Evolutionary conservation across 2,329 filamentous ascomycete genomes (phyloP).

Genomic region (Dryadomyces quercus-mongolicae): DNA sequence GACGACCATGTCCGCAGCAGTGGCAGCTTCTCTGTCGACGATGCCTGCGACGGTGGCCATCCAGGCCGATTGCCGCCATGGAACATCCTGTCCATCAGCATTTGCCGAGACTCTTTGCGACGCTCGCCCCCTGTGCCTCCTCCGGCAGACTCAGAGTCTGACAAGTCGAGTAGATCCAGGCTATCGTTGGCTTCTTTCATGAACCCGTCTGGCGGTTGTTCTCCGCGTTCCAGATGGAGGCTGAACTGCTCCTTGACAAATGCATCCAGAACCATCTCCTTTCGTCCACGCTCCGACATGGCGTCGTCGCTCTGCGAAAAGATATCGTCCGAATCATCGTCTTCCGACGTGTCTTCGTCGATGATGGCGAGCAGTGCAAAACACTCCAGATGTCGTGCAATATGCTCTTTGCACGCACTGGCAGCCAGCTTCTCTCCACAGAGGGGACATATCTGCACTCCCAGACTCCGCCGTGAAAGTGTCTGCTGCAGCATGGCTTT

Average conservation of each 20-base stretch:
- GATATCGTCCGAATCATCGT: slow-evolving; percentile 9
- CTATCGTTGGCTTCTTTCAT: slow-evolving; percentile 3
- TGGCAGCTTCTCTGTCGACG: slow-evolving; percentile 7
- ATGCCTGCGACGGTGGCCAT: slow-evolving; percentile 4
- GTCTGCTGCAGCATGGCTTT: slow-evolving; percentile 7
- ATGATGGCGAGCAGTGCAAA: slow-evolving; percentile 10
- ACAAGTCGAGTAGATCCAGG: slow-evolving; percentile 10
- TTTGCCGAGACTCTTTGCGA: slow-evolving; percentile 4
- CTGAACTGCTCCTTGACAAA: slow-evolving; percentile 12
- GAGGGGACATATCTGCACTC: slow-evolving; percentile 6
- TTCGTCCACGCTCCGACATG: slow-evolving; percentile 10
- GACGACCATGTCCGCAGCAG: slow-evolving; percentile 7
- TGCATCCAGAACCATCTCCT: slow-evolving; percentile 9
- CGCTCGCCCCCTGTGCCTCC: neutral
- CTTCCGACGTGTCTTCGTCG: slow-evolving; percentile 5
- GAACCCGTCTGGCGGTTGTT: slow-evolving; percentile 8
- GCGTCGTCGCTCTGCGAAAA: slow-evolving; percentile 8
- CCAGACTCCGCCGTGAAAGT: slow-evolving; percentile 3
- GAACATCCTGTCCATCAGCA: slow-evolving; percentile 10
- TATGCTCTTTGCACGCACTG: slow-evolving; percentile 7
- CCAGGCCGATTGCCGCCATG: neutral
- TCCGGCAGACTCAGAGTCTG: slow-evolving; percentile 4
- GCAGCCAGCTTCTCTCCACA: slow-evolving; percentile 7
- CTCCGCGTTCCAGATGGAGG: slow-evolving; percentile 8
- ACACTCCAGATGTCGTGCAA: slow-evolving; percentile 9